These are phyloP conservation scores for Pestalotiopsis sp. DNA, from an alignment of 2,329 filamentous ascomycete genomes.

Conservation along the genomic window DNA sequence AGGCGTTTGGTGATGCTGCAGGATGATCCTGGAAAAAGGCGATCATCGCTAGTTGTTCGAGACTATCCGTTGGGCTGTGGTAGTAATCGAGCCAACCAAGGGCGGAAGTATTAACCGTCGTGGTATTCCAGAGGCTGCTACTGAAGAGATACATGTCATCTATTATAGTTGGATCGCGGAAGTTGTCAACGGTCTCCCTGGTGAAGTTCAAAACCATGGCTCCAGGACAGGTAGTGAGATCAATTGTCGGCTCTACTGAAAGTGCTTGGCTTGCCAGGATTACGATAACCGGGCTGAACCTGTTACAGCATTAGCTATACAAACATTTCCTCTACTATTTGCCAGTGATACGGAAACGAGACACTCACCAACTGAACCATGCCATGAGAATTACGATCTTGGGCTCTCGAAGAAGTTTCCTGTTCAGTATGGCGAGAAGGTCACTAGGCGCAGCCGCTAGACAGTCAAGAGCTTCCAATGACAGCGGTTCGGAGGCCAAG, in stretches of 20 bases:
- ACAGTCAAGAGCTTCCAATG: neutral
- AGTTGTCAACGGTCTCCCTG: too few relatives aligned
- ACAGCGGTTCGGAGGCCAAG: neutral
- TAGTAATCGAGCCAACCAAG: neutral
- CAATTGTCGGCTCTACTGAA: neutral
- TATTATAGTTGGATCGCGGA: neutral
- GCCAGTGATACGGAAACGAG: too few relatives aligned
- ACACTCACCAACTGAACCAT: neutral
- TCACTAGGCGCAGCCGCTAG: neutral
- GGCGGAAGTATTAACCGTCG: neutral
- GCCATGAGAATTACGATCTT: neutral
- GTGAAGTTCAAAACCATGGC: neutral
- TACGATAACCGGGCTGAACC: neutral
- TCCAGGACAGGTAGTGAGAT: neutral
- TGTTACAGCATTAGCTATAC: neutral
- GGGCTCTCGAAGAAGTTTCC: neutral
- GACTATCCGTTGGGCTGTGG: neutral
- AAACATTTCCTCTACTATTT: too few relatives aligned
- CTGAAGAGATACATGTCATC: neutral
- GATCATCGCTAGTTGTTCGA: neutral
- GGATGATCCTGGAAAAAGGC: neutral
- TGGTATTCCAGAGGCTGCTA: neutral
- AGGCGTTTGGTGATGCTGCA: neutral
- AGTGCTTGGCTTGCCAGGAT: neutral
- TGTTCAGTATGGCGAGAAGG: neutral